Evolutionary conservation across 495 filamentous ascomycete genomes (phyloP).

Genomic region (Aspergillus sparsus): DNA sequence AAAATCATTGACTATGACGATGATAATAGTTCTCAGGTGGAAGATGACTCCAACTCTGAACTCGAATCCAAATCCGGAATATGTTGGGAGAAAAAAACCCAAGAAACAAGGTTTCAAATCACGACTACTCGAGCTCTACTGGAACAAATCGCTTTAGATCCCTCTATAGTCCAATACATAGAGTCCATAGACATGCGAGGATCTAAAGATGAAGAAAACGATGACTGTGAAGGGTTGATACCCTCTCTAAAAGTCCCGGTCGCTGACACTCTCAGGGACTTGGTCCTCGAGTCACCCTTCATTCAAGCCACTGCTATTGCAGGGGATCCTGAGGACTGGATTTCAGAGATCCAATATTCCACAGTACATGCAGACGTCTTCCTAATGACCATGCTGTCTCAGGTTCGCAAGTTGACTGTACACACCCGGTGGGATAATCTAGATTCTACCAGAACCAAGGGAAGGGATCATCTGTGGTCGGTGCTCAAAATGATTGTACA

Average conservation of each 20-base stretch:
- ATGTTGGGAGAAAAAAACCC: slow-evolving; percentile 8
- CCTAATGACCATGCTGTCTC: slow-evolving; percentile 16
- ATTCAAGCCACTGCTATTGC: slow-evolving; percentile 6
- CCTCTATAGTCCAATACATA: slow-evolving; percentile 6
- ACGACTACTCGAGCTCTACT: slow-evolving; percentile 6
- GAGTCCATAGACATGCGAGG: slow-evolving; percentile 3
- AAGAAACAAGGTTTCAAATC: slow-evolving; percentile 9
- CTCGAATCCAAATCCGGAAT: slow-evolving; percentile 2
- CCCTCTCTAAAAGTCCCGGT: not conserved
- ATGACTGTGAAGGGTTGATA: slow-evolving; percentile 2
- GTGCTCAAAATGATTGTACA: slow-evolving; percentile 12
- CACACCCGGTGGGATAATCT: slow-evolving; percentile 16
- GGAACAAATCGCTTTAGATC: slow-evolving; percentile 10
- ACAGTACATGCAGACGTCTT: slow-evolving; percentile 17
- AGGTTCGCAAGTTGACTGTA: slow-evolving; percentile 11
- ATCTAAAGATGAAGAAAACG: slow-evolving; percentile 1
- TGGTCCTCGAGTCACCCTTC: slow-evolving; percentile 9
- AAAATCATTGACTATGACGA: not conserved
- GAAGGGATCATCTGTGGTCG: not conserved
- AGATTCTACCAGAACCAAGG: not conserved
- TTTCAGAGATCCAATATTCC: slow-evolving; percentile 1
- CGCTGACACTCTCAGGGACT: not conserved
- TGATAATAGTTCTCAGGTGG: not conserved
- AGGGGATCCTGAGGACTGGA: slow-evolving; percentile 9
- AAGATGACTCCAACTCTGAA: not conserved